phyloP scores from a whole-genome alignment of 305 asterid genomes.

The Salvia sclarea region DNA sequence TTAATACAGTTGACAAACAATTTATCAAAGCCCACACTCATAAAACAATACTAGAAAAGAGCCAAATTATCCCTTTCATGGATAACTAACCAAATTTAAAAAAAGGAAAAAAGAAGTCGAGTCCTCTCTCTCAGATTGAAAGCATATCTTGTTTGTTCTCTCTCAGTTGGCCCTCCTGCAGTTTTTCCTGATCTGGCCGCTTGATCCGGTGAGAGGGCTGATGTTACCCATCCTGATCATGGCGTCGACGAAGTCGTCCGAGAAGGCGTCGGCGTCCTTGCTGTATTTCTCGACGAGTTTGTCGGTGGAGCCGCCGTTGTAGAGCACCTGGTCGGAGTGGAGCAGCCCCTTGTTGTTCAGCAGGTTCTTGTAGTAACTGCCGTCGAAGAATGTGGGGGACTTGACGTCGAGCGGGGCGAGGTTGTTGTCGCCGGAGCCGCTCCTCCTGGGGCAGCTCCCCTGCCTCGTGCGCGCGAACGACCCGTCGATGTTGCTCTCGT shows the following conservation, averaged over 20 bases:
- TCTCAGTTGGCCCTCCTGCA: slow-evolving; percentile 44
- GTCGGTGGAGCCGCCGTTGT: slow-evolving; percentile 49
- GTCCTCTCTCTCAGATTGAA: not conserved
- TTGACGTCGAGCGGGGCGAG: slow-evolving; percentile 52
- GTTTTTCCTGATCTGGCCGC: slow-evolving; percentile 51
- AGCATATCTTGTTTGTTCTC: too few species aligned
- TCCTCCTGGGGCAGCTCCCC: slow-evolving; percentile 38
- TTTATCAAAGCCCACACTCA: not conserved
- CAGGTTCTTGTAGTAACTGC: slow-evolving; percentile 45
- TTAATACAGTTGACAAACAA: slow-evolving; percentile 1
- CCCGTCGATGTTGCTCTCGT: slow-evolving; percentile 50
- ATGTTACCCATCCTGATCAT: slow-evolving; percentile 67
- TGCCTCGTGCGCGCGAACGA: slow-evolving; percentile 45
- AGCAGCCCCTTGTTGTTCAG: slow-evolving; percentile 50
- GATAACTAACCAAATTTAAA: not conserved
- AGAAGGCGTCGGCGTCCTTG: slow-evolving; percentile 36
- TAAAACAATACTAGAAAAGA: not conserved
- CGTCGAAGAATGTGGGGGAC: slow-evolving; percentile 50
- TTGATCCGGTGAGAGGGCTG: slow-evolving; percentile 57
- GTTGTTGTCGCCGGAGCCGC: slow-evolving; percentile 51
- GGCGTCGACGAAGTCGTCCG: slow-evolving; percentile 49
- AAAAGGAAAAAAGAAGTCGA: too few species aligned
- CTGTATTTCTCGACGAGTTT: slow-evolving; percentile 40
- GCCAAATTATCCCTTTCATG: not conserved
- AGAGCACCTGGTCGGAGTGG: slow-evolving; percentile 59